A percentile compares a stretch with the other conserved stretches of the same genome.
Evolutionary conservation across 116 monocot genomes (phyloP).

Genomic region (Phalaenopsis hybrid): DNA sequence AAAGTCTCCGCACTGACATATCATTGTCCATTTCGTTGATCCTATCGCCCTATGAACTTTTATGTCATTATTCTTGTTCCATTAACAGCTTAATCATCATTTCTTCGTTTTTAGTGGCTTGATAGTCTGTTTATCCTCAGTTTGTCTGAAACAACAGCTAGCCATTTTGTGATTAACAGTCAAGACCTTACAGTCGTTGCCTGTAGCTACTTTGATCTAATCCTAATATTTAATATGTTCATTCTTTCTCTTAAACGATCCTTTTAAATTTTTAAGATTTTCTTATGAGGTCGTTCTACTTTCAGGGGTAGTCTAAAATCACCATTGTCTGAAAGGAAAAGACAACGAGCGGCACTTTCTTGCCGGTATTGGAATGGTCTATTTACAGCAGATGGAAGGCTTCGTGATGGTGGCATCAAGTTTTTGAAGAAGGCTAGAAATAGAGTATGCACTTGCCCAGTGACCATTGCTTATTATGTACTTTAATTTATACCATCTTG

Average conservation of each 20-base stretch:
- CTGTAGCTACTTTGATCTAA: background rate
- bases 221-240: background rate
- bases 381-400: constrained; percentile 56
- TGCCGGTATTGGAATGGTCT: constrained; percentile 38
- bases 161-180: background rate
- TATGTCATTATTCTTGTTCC: background rate
- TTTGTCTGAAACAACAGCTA: background rate
- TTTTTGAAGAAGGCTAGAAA: constrained; percentile 70
- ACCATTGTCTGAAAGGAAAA: constrained; percentile 51
- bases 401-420: constrained; percentile 54
- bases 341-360: constrained; percentile 37
- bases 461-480: background rate
- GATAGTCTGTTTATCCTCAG: background rate
- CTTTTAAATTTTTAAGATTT: background rate
- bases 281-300: background rate
- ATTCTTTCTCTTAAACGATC: background rate
- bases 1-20: background rate
- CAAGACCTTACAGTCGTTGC: background rate
- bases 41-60: background rate
- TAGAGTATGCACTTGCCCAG: constrained; percentile 28
- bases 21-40: background rate
- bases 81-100: background rate
- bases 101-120: background rate
- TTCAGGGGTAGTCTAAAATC: constrained; percentile 58
- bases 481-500: background rate